These are phyloP conservation scores for Rhizopogon salebrosus DNA, from an alignment of 768 basidiomycete species.

Conservation along the genomic window DNA sequence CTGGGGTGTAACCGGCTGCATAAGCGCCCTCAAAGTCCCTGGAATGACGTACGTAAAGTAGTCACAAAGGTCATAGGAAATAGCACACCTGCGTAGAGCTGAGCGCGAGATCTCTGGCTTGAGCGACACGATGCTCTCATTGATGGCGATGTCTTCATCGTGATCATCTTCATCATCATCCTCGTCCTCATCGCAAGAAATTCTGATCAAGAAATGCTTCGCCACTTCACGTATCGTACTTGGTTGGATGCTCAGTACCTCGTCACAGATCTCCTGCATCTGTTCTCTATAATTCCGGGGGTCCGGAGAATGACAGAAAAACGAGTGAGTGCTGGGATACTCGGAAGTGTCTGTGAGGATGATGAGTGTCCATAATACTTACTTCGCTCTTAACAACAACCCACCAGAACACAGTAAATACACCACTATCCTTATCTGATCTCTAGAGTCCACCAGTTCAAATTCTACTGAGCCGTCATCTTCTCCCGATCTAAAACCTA, in stretches of 20 bases:
- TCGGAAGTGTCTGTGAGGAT: slow-evolving; percentile 54
- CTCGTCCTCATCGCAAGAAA: slow-evolving; percentile 30
- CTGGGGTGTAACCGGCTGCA: slow-evolving; percentile 53
- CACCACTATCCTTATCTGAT: slow-evolving; percentile 30
- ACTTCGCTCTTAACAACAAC: slow-evolving; percentile 5
- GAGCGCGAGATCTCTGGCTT: background rate
- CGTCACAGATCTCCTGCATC: slow-evolving; percentile 39
- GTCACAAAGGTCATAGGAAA: slow-evolving; percentile 3
- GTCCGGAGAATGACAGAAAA: slow-evolving; percentile 52
- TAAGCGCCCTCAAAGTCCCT: slow-evolving; percentile 62
- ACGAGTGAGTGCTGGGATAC: slow-evolving; percentile 56
- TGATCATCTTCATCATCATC: slow-evolving; percentile 32
- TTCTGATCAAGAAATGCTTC: slow-evolving; percentile 31
- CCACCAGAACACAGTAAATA: slow-evolving; percentile 48
- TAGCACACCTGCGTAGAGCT: background rate
- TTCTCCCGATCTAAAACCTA: slow-evolving; percentile 51
- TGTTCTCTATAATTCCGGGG: slow-evolving; percentile 31
- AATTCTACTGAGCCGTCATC: slow-evolving; percentile 65
- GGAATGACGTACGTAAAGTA: background rate
- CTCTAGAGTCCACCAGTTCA: slow-evolving; percentile 30
- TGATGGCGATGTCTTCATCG: slow-evolving; percentile 31
- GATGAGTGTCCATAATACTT: background rate
- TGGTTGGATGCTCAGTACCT: slow-evolving; percentile 36
- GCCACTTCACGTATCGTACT: slow-evolving; percentile 42
- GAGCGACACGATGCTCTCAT: background rate